These are phyloP conservation scores for Fusarium virguliforme DNA, from an alignment of 2,329 filamentous ascomycete genomes.

Conservation along the genomic window DNA sequence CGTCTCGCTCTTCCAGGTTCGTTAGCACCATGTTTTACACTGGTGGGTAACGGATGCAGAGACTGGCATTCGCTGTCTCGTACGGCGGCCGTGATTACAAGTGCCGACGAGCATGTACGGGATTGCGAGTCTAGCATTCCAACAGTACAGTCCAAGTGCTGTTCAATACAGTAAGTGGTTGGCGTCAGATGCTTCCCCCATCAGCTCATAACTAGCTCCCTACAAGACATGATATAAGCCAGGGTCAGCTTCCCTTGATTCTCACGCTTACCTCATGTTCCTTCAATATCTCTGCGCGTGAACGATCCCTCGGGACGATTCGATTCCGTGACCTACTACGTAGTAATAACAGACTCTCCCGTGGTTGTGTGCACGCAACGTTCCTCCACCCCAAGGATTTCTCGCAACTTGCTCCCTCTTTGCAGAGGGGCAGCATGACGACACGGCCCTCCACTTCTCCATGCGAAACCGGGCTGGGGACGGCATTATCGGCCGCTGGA, in stretches of 20 bases:
- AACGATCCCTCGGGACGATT: not conserved
- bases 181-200: constrained; percentile 11
- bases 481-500: constrained; percentile 13
- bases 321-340: not conserved
- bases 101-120: constrained; percentile 3
- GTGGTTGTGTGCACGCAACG: constrained; percentile 21
- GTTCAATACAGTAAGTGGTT: not conserved
- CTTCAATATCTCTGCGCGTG: not conserved
- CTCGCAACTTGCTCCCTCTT: not conserved
- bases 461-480: constrained; percentile 8
- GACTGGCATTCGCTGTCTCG: not conserved
- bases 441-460: constrained; percentile 23
- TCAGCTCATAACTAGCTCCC: constrained; percentile 15
- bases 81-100: constrained; percentile 4
- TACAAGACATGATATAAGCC: constrained; percentile 12
- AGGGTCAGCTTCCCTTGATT: constrained; percentile 14
- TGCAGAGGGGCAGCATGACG: constrained; percentile 16
- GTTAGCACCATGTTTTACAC: constrained; percentile 12
- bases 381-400: constrained; percentile 12
- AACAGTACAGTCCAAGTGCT: not conserved
- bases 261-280: constrained; percentile 17
- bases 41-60: constrained; percentile 11
- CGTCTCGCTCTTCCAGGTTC: constrained; percentile 9
- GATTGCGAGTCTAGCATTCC: not conserved
- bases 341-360: not conserved